Percentiles rank a stretch among this genome's conserved stretches.
Conservation (phyloP, 2,329 filamentous ascomycete genomes). For the Talaromyces rugulosus region DNA sequence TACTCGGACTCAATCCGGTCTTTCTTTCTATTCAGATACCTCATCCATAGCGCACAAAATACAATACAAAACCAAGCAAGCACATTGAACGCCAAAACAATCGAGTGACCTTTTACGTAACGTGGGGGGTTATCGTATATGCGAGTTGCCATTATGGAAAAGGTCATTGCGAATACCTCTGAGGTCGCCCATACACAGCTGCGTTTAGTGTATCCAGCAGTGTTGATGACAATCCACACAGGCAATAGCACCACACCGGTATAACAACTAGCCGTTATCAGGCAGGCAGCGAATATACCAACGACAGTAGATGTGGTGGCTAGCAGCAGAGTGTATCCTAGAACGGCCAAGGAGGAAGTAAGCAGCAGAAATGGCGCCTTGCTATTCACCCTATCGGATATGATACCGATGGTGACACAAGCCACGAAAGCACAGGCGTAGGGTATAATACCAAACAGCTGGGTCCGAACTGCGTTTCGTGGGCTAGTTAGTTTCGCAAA, state of each 20-base stretch:
- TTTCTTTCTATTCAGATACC: neutral
- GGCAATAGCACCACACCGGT: neutral
- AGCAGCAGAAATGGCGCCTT: neutral
- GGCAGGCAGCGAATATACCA: neutral
- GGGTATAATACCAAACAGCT: neutral
- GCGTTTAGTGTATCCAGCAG: neutral
- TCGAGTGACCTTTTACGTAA: neutral
- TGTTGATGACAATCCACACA: neutral
- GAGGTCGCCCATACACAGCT: neutral
- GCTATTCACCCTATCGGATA: neutral
- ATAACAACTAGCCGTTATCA: neutral
- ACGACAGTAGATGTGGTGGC: neutral
- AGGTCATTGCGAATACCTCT: neutral
- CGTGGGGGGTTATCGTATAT: neutral
- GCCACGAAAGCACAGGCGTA: neutral
- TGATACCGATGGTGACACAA: neutral
- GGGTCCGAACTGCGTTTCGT: neutral
- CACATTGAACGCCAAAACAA: neutral
- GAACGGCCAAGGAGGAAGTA: neutral
- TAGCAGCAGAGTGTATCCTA: neutral
- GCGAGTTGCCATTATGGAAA: neutral
- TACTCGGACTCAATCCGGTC: neutral
- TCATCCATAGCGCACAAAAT: neutral
- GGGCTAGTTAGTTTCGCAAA: neutral
- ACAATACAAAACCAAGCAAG: neutral